Evolutionary conservation across 306 rosid species (phyloP), one percentile per base, ranked within the genome.

Genomic region (Spatholobus suberectus): DNA sequence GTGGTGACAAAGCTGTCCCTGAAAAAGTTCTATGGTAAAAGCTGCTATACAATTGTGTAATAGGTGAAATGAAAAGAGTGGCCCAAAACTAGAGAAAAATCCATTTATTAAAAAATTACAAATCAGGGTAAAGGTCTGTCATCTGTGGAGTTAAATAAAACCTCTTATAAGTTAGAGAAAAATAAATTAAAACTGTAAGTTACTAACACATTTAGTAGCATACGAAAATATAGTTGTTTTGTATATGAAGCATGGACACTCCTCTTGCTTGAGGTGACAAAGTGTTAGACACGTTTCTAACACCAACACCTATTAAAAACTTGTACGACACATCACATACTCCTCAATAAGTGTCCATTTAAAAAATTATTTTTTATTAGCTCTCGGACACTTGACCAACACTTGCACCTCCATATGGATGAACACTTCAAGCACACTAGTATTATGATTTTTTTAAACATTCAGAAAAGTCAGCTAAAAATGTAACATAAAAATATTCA

Each of bases 1-100:
- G 77, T 17, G 65, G 76, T 41, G 80, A 73, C 71, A 62, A 70
- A 47, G 83, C n/a, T 68, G 73, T 58, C 41, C 62, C 77, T 21
- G 44, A 21, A 67, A 34, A 72, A 46, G 69, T 72, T 68, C 34
- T 62, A 67, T 27, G 34, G 71, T 73, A 35, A 73, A 51, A 63
- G 61, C n/a, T n/a, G n/a, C n/a, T n/a, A n/a, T n/a, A n/a, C n/a
- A n/a, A n/a, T n/a, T n/a, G n/a, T n/a, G n/a, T n/a, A n/a, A n/a
- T n/a, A n/a, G n/a, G n/a, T n/a, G n/a, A n/a, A n/a, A n/a, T n/a
- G 17, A 52, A 83, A 71, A 41, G 70, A 17, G 12, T 27, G 61
- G 21, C 32, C 51, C 29, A 47, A 68, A 83, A 59, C 59, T 70
- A 49, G 51, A 47, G 62, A 78, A 61, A 46, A 62, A 49, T 37